A percentile compares a stretch with the other conserved stretches of the same genome.
Conservation (phyloP, 768 basidiomycete species). For the Glaciozyma martinii region DNA sequence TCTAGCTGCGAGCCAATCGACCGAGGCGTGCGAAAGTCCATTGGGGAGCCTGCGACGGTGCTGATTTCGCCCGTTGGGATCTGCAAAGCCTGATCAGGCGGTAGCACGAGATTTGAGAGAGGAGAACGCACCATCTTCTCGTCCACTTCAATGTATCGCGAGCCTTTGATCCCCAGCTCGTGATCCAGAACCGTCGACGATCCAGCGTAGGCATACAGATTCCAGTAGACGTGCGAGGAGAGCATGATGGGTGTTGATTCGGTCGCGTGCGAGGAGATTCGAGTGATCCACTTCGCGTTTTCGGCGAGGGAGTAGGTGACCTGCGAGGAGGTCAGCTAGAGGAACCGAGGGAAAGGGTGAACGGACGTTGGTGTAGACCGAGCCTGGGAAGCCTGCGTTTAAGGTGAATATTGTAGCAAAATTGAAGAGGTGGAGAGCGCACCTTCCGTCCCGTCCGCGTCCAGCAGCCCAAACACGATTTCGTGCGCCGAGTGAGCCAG, state of each 20-base stretch:
- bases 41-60: neutral
- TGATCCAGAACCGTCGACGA: neutral
- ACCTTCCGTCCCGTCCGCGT: constrained; percentile 10
- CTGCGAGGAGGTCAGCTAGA: too few species aligned
- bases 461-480: constrained; percentile 5
- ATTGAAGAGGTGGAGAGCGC: too few species aligned
- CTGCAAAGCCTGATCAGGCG: neutral
- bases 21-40: constrained; percentile 1
- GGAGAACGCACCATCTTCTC: neutral
- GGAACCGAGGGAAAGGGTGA: too few species aligned
- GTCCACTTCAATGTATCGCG: neutral
- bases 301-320: constrained; percentile 3
- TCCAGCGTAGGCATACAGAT: constrained; percentile 7
- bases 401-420: neutral
- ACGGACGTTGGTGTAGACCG: constrained; percentile 1
- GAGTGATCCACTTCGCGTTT: neutral
- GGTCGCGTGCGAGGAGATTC: neutral
- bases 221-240: constrained; percentile 17
- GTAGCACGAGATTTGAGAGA: neutral
- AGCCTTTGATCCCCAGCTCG: neutral
- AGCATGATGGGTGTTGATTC: constrained; percentile 5
- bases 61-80: constrained; percentile 10
- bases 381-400: constrained; percentile 8
- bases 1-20: neutral
- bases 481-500: neutral